Evolutionary conservation across 306 rosid genomes (phyloP).

Genomic region (cucumber (Cucumis sativus)): Cucumber_9930_V3 NC_026655.2:9744501-9745000

Average conservation of each 20-base stretch:
- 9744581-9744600: background rate
- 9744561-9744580: background rate
- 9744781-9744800: background rate
- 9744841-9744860: background rate
- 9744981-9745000: background rate
- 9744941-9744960: background rate
- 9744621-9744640: background rate
- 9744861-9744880: no score
- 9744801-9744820: background rate
- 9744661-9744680: background rate
- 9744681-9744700: background rate
- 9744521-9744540: background rate
- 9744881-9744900: background rate
- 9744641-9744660: background rate
- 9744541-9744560: background rate
- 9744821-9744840: background rate
- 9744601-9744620: background rate
- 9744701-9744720: background rate
- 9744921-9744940: background rate
- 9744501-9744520: background rate
- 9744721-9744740: background rate
- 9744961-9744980: background rate
- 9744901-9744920: background rate
- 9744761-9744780: background rate
- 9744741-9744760: background rate